Conservation (phyloP, 805 yeast genomes). For the Candida yuanshanica region DNA sequence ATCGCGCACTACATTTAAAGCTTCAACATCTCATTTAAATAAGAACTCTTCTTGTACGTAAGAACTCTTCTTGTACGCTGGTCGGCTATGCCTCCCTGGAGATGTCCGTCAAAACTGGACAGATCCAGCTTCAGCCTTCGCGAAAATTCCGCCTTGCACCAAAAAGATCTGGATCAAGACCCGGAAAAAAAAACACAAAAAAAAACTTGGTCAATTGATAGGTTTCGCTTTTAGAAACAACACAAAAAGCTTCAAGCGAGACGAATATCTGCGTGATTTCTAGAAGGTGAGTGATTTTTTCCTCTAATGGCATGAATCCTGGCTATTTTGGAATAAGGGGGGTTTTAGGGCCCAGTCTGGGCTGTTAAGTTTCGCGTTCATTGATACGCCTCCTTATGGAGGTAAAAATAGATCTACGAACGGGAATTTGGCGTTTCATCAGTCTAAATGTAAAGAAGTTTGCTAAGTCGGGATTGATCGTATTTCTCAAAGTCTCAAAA, state of each 20-base stretch:
- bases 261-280: not conserved
- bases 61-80: too few species aligned
- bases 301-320: not conserved
- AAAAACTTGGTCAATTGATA: not conserved
- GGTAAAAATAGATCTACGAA: not conserved
- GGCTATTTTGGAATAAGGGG: not conserved
- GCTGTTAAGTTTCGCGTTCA: not conserved
- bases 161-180: slow-evolving; percentile 1
- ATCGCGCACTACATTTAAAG: too few species aligned
- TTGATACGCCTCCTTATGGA: not conserved
- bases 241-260: not conserved
- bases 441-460: too few species aligned
- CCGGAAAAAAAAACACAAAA: slow-evolving; percentile 2
- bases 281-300: not conserved
- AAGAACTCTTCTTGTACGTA: too few species aligned
- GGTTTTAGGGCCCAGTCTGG: not conserved
- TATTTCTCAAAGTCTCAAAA: too few species aligned
- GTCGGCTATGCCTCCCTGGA: too few species aligned
- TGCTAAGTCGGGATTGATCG: too few species aligned
- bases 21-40: too few species aligned
- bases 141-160: not conserved
- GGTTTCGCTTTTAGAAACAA: not conserved
- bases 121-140: not conserved
- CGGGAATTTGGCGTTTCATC: too few species aligned
- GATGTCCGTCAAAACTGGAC: not conserved